Conservation (phyloP, 108 stramenopile species). For the Nitzschia palea region DNA sequence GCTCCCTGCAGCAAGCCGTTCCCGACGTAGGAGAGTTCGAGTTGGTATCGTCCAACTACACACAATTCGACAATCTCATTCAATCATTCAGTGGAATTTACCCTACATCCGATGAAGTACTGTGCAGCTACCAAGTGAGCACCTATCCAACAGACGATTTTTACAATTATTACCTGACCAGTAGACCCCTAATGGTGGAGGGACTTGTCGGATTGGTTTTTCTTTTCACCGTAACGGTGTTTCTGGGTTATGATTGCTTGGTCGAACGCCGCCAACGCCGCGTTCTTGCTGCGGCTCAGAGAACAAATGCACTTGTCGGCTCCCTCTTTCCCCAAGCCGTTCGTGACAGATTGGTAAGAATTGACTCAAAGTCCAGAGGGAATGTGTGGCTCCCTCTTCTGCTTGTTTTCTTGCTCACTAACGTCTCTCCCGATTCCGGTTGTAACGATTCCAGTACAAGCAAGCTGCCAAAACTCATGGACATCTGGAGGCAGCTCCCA, state of each 20-base stretch:
- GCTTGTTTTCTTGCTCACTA: background rate
- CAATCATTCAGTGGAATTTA: background rate
- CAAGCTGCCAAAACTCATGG: background rate
- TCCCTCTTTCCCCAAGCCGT: slow-evolving; percentile 25
- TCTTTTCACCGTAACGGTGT: slow-evolving; percentile 20
- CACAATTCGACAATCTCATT: slow-evolving; percentile 23
- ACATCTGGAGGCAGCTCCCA: slow-evolving; percentile 1
- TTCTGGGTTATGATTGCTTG: slow-evolving; percentile 28
- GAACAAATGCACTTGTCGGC: slow-evolving; percentile 5
- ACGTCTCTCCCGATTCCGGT: background rate
- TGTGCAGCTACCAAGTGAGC: slow-evolving; percentile 10
- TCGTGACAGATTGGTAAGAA: slow-evolving; percentile 18
- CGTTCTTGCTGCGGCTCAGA: slow-evolving; percentile 3
- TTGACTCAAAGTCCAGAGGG: no score
- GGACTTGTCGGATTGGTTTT: slow-evolving; percentile 44
- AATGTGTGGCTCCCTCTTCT: background rate
- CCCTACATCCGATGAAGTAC: background rate
- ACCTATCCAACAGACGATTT: slow-evolving; percentile 55
- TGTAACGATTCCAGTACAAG: background rate
- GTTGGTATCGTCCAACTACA: background rate
- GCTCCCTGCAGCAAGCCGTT: slow-evolving; percentile 48
- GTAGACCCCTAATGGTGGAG: slow-evolving; percentile 42
- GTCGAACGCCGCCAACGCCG: slow-evolving; percentile 21
- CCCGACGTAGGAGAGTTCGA: slow-evolving; percentile 7
- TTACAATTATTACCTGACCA: background rate